Conservation (phyloP, 768 basidiomycete genomes). For the Calocybe indica region DNA sequence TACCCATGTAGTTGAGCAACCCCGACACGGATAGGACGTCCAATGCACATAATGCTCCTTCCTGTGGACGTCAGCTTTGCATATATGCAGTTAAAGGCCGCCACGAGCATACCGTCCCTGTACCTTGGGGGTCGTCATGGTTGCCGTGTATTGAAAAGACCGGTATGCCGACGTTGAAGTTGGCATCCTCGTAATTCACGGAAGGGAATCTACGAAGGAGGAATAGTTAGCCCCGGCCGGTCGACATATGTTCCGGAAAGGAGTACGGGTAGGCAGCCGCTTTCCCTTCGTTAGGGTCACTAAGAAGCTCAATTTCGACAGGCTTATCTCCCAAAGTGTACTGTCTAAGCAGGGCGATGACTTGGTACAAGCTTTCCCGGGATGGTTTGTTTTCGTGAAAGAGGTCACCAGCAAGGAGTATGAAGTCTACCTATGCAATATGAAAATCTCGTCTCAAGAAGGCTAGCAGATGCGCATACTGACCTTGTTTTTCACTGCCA, state of each 20-base stretch:
- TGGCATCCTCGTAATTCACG: constrained; percentile 94
- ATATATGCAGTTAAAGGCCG: neutral
- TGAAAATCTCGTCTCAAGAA: neutral
- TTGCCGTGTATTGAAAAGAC: constrained; percentile 99
- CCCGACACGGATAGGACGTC: constrained; percentile 94
- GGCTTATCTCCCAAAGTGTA: constrained; percentile 87
- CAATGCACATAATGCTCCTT: constrained; percentile 92
- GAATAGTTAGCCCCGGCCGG: neutral
- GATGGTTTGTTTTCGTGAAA: constrained; percentile 98
- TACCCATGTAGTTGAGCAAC: constrained; percentile 96
- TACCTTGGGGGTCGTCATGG: constrained; percentile 98
- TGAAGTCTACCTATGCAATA: constrained; percentile 76
- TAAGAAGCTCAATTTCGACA: constrained; percentile 85
- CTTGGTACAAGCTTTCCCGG: constrained; percentile 83
- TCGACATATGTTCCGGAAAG: constrained; percentile 18
- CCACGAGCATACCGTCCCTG: constrained; percentile 66
- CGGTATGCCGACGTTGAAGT: constrained; percentile 92
- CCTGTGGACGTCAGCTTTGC: constrained; percentile 34
- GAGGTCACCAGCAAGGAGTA: constrained; percentile 91
- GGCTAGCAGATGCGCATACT: constrained; percentile 16
- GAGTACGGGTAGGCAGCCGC: constrained; percentile 73
- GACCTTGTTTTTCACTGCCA: constrained; percentile 86
- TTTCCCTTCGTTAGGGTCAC: constrained; percentile 89
- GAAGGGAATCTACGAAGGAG: constrained; percentile 74
- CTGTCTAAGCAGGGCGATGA: constrained; percentile 84